These are phyloP conservation scores for Fusarium tanahbumbuense DNA, from an alignment of 2,329 filamentous ascomycete genomes.

Conservation along the genomic window DNA sequence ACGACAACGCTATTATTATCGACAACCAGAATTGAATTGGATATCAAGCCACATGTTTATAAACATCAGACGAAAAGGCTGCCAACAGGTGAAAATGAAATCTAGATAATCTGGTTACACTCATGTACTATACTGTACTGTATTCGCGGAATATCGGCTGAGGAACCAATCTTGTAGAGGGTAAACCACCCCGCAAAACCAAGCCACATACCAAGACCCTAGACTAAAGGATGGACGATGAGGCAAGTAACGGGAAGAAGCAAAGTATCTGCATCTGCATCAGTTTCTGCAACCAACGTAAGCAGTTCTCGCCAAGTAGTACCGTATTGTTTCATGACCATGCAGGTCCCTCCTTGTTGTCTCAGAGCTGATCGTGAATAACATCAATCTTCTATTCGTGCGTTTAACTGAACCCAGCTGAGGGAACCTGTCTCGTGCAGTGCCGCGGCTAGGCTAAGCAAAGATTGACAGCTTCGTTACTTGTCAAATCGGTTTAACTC, in stretches of 20 bases:
- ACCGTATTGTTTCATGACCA: conserved; percentile 24
- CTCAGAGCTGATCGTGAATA: neutral
- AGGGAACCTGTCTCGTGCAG: neutral
- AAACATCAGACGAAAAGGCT: neutral
- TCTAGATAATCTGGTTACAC: neutral
- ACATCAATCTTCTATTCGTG: conserved; percentile 44
- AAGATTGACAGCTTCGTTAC: conserved; percentile 5
- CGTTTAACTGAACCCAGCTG: conserved; percentile 35
- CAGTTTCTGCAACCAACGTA: conserved; percentile 9
- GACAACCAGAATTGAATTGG: neutral
- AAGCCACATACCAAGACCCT: conserved; percentile 3
- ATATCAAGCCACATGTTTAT: neutral
- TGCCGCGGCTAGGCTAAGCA: conserved; percentile 24
- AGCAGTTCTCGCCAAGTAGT: conserved; percentile 22
- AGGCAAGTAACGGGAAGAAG: neutral
- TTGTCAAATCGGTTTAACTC: conserved; percentile 7
- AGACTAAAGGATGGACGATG: neutral
- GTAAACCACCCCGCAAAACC: conserved; percentile 33
- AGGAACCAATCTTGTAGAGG: conserved; percentile 22
- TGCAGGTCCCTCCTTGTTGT: conserved; percentile 14
- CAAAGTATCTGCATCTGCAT: conserved; percentile 28
- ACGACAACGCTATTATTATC: neutral
- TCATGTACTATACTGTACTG: neutral
- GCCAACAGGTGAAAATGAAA: neutral
- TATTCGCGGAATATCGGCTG: neutral